phyloP scores from a whole-genome alignment of 306 rosid species.

The Vigna angularis region DNA sequence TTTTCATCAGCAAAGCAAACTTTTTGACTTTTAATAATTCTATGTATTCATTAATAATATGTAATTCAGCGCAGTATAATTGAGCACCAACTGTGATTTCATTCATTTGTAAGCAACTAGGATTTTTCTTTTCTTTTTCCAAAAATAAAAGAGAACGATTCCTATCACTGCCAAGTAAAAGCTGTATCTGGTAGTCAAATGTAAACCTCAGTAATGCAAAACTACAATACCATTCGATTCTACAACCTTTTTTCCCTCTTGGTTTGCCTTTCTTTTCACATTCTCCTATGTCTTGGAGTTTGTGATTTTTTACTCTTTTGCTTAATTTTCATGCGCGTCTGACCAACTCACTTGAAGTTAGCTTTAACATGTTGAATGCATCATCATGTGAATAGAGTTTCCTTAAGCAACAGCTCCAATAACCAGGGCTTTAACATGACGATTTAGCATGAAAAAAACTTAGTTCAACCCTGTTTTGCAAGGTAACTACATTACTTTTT shows the following conservation, averaged over 20 bases:
- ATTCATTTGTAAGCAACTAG: conserved; percentile 31
- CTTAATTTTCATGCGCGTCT: conserved; percentile 15
- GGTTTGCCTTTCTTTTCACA: not conserved
- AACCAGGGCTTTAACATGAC: conserved; percentile 42
- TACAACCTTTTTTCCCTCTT: not conserved
- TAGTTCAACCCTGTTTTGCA: conserved; percentile 42
- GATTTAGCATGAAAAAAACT: conserved; percentile 36
- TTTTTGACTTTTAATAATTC: conserved; percentile 33
- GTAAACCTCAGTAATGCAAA: not conserved
- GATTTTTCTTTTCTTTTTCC: not conserved
- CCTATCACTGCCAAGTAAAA: not conserved
- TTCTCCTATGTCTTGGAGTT: conserved; percentile 23
- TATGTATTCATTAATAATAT: conserved; percentile 22
- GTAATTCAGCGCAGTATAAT: conserved; percentile 18
- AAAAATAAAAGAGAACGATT: not conserved
- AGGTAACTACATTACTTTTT: conserved; percentile 35
- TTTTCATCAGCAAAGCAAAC: conserved; percentile 39
- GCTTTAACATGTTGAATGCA: conserved; percentile 28
- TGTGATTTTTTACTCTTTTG: conserved; percentile 25
- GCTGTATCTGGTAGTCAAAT: not conserved
- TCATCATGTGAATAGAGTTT: conserved; percentile 30
- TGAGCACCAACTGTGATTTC: conserved; percentile 41
- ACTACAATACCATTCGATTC: not conserved
- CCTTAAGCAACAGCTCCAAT: conserved; percentile 44
- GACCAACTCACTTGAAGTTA: conserved; percentile 26